phyloP scores from a whole-genome alignment of 2,329 filamentous ascomycete species.

The Paracamarosporium sp. region DNA sequence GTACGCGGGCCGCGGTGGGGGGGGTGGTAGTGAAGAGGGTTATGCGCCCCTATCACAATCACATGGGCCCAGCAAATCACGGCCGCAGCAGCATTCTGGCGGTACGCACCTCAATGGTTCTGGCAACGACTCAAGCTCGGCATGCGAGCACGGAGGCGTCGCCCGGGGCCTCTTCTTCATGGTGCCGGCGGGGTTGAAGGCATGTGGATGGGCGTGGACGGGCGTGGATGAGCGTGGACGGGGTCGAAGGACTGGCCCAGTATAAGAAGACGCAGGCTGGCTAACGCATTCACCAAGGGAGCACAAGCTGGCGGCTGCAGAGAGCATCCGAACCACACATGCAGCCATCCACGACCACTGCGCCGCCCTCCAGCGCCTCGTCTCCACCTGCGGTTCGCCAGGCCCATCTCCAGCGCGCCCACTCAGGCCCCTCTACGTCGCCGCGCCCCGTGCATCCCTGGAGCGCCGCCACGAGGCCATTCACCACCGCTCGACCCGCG shows the following conservation, averaged over 20 bases:
- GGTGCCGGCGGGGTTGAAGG: constrained; percentile 18
- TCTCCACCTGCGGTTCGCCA: neutral
- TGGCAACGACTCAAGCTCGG: constrained; percentile 52
- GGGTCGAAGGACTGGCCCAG: neutral
- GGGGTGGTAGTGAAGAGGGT: constrained; percentile 19
- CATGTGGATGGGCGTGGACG: constrained; percentile 9
- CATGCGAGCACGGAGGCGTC: constrained; percentile 39
- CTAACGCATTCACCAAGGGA: constrained; percentile 13
- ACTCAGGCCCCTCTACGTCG: constrained; percentile 8
- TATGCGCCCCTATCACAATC: constrained; percentile 19
- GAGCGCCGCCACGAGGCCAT: constrained; percentile 7
- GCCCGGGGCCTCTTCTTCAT: constrained; percentile 37
- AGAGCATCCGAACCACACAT: constrained; percentile 5
- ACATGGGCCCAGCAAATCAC: constrained; percentile 7
- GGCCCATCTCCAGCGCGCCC: neutral
- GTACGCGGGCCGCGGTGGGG: constrained; percentile 33
- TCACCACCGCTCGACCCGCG: neutral
- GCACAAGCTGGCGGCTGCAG: constrained; percentile 15
- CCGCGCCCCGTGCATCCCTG: constrained; percentile 3
- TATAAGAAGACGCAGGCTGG: constrained; percentile 9
- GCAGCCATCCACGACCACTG: constrained; percentile 11
- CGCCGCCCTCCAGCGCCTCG: constrained; percentile 7
- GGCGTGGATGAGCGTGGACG: neutral
- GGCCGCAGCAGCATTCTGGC: constrained; percentile 23
- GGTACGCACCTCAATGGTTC: constrained; percentile 49